A percentile compares a stretch with the other conserved stretches of the same genome.
Evolutionary conservation across 106 monocot species (phyloP).

Genomic region (Gastrodia elata): DNA sequence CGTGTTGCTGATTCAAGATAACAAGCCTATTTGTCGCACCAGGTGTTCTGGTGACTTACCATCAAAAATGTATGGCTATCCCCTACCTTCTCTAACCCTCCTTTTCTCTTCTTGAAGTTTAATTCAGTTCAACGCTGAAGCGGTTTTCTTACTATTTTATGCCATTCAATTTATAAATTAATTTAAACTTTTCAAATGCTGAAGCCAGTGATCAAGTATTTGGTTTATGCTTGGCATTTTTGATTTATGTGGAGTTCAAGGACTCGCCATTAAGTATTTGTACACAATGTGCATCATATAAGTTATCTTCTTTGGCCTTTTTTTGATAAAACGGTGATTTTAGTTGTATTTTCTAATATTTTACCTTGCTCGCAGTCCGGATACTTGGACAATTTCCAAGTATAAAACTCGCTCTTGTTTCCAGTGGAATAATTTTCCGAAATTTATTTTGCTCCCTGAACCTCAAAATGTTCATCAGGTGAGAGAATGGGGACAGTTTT

Average conservation of each 20-base stretch:
- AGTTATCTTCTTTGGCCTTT: background rate
- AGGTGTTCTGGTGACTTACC: background rate
- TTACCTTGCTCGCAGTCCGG: background rate
- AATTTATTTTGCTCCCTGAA: background rate
- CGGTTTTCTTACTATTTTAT: background rate
- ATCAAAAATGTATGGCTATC: background rate
- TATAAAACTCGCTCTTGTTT: background rate
- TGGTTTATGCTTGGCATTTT: background rate
- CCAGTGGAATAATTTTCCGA: background rate
- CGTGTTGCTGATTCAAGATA: slow-evolving; percentile 1
- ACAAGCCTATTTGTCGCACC: slow-evolving; percentile 3
- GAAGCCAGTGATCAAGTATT: background rate
- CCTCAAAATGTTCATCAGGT: slow-evolving; percentile 2
- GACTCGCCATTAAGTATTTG: no score
- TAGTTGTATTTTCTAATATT: slow-evolving; percentile 4
- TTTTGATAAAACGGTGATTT: background rate
- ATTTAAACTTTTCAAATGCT: background rate
- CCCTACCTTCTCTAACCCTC: background rate
- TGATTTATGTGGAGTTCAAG: background rate
- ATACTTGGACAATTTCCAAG: slow-evolving; percentile 1
- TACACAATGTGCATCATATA: background rate
- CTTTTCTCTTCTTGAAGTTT: background rate
- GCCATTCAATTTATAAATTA: no score
- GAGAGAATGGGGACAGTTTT: slow-evolving; percentile 5
- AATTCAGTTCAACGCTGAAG: background rate